Percentiles rank a stretch among this genome's conserved stretches.
phyloP scores from a whole-genome alignment of 768 basidiomycete genomes.

The Mycena alexandri region DNA sequence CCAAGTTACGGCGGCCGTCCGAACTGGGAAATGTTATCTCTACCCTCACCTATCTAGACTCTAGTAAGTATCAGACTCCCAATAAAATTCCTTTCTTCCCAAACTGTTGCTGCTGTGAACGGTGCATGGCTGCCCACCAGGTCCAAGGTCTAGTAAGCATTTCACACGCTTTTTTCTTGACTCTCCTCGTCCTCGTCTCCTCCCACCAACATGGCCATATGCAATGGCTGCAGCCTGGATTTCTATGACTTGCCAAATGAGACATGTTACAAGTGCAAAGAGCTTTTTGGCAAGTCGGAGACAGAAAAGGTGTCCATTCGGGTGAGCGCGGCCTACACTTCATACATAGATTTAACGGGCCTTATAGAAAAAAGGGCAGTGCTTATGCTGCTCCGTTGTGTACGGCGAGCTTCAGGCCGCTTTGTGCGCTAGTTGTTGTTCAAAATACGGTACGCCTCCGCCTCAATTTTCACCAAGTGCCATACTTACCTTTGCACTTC shows the following conservation, averaged over 20 bases:
- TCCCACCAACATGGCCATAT: slow-evolving; percentile 3
- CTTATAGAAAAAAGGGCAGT: slow-evolving; percentile 4
- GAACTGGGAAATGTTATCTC: too few species aligned
- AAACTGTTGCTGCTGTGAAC: too few species aligned
- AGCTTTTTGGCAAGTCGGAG: slow-evolving; percentile 4
- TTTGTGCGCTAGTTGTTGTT: slow-evolving; percentile 14
- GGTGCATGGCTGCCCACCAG: slow-evolving; percentile 11
- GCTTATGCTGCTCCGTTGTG: not conserved
- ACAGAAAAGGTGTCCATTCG: slow-evolving; percentile 15
- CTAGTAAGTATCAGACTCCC: too few species aligned
- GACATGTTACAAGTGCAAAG: slow-evolving; percentile 4
- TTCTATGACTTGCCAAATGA: not conserved
- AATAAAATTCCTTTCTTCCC: too few species aligned
- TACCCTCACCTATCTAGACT: too few species aligned
- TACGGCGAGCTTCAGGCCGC: slow-evolving; percentile 8
- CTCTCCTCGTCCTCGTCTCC: not conserved
- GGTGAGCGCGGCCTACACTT: not conserved
- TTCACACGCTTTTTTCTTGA: slow-evolving; percentile 17
- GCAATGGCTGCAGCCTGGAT: slow-evolving; percentile 12
- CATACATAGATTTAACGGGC: not conserved
- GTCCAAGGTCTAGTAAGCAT: slow-evolving; percentile 31
- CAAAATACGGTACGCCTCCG: not conserved
- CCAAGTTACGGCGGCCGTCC: too few species aligned
- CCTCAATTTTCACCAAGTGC: not conserved
- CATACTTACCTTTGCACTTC: not conserved